These are phyloP conservation scores for Epithemia pelagica DNA, from an alignment of 108 stramenopile genomes.

Conservation along the genomic window DNA sequence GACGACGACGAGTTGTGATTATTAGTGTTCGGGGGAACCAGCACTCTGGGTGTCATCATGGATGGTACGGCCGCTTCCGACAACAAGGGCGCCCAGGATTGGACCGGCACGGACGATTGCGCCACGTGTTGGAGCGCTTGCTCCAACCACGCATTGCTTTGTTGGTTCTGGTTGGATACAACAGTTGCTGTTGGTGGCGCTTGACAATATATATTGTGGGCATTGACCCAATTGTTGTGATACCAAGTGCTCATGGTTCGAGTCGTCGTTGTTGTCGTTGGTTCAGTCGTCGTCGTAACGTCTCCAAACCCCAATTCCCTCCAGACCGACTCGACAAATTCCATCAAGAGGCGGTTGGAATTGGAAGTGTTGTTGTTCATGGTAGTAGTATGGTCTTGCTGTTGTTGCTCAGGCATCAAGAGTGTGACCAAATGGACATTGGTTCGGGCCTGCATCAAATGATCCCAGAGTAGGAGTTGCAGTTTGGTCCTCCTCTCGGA, in stretches of 20 bases:
- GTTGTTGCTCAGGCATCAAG: too few species aligned
- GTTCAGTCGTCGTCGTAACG: not conserved
- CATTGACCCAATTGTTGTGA: not conserved
- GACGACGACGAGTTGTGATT: conserved; percentile 1
- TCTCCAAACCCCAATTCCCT: not conserved
- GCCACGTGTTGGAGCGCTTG: not conserved
- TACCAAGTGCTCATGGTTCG: not conserved
- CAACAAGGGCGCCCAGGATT: not conserved
- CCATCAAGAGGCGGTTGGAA: not conserved
- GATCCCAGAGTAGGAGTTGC: not conserved
- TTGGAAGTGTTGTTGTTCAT: too few species aligned
- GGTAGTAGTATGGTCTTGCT: too few species aligned
- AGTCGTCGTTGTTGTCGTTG: not conserved
- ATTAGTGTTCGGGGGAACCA: too few species aligned
- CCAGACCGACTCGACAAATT: not conserved
- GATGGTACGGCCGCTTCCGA: too few species aligned
- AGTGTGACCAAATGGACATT: not conserved
- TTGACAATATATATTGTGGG: not conserved
- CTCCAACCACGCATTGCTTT: not conserved
- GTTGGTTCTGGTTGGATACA: not conserved
- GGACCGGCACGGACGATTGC: not conserved
- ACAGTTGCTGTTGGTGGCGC: not conserved
- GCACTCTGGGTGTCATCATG: too few species aligned
- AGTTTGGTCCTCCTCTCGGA: not conserved
- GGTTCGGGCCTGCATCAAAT: not conserved